These are phyloP conservation scores for Capillidium heterosporum DNA, from an alignment of 371 early-diverging fungal genomes.

Conservation along the genomic window DNA sequence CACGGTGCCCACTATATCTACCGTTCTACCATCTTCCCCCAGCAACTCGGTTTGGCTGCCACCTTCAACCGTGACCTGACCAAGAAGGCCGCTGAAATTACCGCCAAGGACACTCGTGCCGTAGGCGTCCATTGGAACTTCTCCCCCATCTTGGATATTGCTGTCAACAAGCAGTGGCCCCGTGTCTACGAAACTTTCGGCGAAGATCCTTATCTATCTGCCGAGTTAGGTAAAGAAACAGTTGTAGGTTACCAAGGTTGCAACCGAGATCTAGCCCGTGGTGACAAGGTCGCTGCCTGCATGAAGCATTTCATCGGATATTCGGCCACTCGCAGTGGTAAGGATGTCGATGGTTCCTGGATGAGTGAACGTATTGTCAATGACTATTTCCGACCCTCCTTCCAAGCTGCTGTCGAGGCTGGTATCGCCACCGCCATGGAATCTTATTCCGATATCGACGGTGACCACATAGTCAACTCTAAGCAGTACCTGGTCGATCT, in stretches of 20 bases:
- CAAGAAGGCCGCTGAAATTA: conserved; percentile 19
- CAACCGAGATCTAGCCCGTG: conserved; percentile 17
- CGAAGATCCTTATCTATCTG: conserved; percentile 29
- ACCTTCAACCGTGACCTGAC: conserved; percentile 22
- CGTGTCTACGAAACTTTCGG: conserved; percentile 41
- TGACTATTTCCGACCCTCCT: conserved; percentile 40
- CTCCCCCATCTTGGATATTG: conserved; percentile 40
- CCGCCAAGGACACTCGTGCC: conserved; percentile 29
- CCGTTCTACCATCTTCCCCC: conserved; percentile 22
- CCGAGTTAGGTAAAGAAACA: conserved; percentile 27
- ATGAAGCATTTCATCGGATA: conserved; percentile 35
- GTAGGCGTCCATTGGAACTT: conserved; percentile 39
- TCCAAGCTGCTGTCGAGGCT: conserved; percentile 39
- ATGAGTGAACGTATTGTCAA: conserved; percentile 32
- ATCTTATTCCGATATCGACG: conserved; percentile 41
- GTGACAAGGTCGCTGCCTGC: conserved; percentile 17
- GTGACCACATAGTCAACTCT: conserved; percentile 35
- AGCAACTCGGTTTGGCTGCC: conserved; percentile 23
- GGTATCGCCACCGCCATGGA: conserved; percentile 52
- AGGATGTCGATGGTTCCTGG: conserved; percentile 35
- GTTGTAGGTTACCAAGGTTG: conserved; percentile 44
- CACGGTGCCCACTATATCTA: conserved; percentile 48
- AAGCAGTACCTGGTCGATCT: conserved; percentile 27
- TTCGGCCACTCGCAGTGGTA: conserved; percentile 24
- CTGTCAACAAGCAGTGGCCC: conserved; percentile 45